phyloP scores from a whole-genome alignment of 2,329 filamentous ascomycete genomes.

The Blastomyces gilchristii region DNA sequence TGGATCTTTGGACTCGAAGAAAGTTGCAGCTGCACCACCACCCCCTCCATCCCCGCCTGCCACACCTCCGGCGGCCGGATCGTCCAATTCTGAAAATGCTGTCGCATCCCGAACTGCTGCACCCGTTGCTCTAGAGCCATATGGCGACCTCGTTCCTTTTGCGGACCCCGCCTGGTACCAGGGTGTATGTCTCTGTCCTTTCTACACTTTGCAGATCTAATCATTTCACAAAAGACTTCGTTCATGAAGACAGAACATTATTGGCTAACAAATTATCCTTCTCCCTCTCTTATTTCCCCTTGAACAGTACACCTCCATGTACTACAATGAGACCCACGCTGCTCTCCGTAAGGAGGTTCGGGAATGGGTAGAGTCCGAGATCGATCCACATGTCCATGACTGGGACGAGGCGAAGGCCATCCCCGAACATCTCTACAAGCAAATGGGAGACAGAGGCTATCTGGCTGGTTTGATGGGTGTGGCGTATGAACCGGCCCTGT shows the following conservation, averaged over 20 bases:
- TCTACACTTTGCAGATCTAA: background rate
- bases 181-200: conserved; percentile 50
- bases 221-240: conserved; percentile 7
- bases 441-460: conserved; percentile 88
- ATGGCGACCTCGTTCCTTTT: conserved; percentile 79
- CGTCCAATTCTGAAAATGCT: conserved; percentile 39
- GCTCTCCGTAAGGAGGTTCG: conserved; percentile 84
- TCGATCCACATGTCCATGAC: conserved; percentile 85
- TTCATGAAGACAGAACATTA: background rate
- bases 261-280: background rate
- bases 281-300: background rate
- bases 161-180: conserved; percentile 93
- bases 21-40: conserved; percentile 44
- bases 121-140: conserved; percentile 64
- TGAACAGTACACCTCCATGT: conserved; percentile 78
- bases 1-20: conserved; percentile 77
- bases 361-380: conserved; percentile 78
- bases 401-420: conserved; percentile 96
- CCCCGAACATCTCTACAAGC: conserved; percentile 81
- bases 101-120: conserved; percentile 46
- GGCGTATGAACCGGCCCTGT: conserved; percentile 64
- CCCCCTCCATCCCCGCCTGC: conserved; percentile 37
- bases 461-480: conserved; percentile 80
- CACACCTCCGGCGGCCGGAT: conserved; percentile 35
- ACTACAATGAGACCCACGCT: conserved; percentile 89